These are phyloP conservation scores for Oxyria digyna DNA, from an alignment of 148 eudicot genomes.

Conservation along the genomic window DNA sequence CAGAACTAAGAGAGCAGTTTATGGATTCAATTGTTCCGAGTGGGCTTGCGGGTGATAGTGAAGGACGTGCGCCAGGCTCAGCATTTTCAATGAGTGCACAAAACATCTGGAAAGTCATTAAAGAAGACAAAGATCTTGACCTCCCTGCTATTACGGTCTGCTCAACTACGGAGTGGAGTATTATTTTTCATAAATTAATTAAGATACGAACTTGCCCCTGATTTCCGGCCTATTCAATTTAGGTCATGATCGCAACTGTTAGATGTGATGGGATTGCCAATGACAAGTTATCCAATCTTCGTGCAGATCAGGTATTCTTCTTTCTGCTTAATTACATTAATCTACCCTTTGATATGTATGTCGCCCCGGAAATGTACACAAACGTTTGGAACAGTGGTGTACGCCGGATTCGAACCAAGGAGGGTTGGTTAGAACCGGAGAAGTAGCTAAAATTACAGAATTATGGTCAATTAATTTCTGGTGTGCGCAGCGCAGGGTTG, in stretches of 20 bases:
- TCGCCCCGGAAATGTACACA: no score
- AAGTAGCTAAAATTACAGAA: no score
- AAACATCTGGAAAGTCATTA: neutral
- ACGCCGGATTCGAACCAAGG: no score
- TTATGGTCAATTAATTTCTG: no score
- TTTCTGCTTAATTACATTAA: no score
- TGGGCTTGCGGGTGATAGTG: neutral
- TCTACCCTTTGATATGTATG: no score
- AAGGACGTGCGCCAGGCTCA: neutral
- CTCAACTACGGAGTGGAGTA: neutral
- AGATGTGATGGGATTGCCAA: neutral
- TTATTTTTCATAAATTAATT: neutral
- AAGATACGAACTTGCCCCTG: no score
- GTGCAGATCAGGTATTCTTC: no score
- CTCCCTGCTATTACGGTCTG: neutral
- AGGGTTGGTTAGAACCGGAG: no score
- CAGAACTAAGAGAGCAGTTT: neutral
- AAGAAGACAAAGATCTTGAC: neutral
- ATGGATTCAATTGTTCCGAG: neutral
- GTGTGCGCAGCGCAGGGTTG: neutral
- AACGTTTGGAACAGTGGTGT: no score
- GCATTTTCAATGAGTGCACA: neutral
- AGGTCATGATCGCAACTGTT: neutral
- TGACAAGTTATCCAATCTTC: neutral
- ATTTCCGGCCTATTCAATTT: no score